Percentiles rank a stretch among this genome's conserved stretches.
Evolutionary conservation across 495 filamentous ascomycete species (phyloP).

Genomic region (Daldinia grandis): DNA sequence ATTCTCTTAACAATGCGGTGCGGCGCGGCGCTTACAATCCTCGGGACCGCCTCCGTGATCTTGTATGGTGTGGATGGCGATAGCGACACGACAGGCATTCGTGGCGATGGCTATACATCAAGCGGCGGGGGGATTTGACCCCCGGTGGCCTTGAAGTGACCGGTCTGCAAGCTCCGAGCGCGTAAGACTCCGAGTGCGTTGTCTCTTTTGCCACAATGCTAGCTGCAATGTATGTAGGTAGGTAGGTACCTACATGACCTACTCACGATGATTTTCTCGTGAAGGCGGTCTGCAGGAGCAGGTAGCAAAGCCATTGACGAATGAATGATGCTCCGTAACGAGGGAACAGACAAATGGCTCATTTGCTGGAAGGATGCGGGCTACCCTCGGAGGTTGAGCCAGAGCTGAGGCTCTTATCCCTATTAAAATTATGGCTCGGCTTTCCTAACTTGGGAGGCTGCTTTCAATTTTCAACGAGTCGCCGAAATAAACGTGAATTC

Average conservation of each 20-base stretch:
- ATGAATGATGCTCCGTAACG: constrained; percentile 9
- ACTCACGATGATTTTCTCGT: constrained; percentile 20
- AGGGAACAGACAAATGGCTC: constrained; percentile 30
- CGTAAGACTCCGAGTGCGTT: constrained; percentile 11
- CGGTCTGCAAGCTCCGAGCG: constrained; percentile 12
- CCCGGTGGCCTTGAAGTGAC: neutral
- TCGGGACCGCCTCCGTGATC: neutral
- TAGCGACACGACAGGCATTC: constrained; percentile 2
- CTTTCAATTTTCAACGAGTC: constrained; percentile 1
- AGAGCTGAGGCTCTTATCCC: neutral
- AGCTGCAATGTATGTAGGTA: constrained; percentile 1
- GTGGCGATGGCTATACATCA: constrained; percentile 5
- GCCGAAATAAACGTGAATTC: neutral
- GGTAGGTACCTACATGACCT: too few relatives aligned
- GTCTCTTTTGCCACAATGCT: constrained; percentile 32
- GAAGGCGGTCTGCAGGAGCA: constrained; percentile 8
- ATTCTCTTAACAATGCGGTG: neutral
- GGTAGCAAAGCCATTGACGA: constrained; percentile 3
- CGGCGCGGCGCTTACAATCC: neutral
- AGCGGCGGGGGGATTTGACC: neutral
- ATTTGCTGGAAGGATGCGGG: constrained; percentile 1
- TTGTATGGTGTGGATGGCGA: constrained; percentile 3
- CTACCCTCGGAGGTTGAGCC: constrained; percentile 1
- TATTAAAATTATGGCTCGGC: constrained; percentile 1
- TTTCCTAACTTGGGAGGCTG: constrained; percentile 4